These are phyloP conservation scores for Trematosphaeria pertusa DNA, from an alignment of 2,329 filamentous ascomycete genomes.

Conservation along the genomic window DNA sequence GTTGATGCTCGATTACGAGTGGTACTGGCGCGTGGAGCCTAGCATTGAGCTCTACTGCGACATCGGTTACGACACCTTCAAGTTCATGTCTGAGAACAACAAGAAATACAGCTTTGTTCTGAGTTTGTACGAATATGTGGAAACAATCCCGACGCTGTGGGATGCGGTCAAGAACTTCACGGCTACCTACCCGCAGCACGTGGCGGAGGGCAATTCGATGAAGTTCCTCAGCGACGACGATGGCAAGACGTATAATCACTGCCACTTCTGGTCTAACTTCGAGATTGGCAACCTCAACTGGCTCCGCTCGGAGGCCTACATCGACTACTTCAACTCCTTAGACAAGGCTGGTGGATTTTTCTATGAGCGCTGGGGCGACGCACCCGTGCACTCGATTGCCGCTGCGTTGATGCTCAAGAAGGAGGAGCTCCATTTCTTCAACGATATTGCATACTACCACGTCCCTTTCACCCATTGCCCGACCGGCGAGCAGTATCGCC, in stretches of 20 bases:
- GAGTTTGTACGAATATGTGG: conserved; percentile 93
- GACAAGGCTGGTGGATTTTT: conserved; percentile 96
- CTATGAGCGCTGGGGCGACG: conserved; percentile 98
- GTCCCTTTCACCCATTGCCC: conserved; percentile 98
- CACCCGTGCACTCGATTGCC: conserved; percentile 97
- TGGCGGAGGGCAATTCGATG: conserved; percentile 85
- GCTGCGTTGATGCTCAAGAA: conserved; percentile 87
- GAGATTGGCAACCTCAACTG: conserved; percentile 94
- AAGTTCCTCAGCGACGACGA: conserved; percentile 89
- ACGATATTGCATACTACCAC: conserved; percentile 98
- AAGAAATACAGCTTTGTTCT: conserved; percentile 99
- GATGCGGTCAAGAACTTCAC: conserved; percentile 96
- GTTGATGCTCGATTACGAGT: conserved; percentile 95
- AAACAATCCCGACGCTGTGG: conserved; percentile 97
- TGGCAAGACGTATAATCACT: conserved; percentile 93
- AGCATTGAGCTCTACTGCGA: conserved; percentile 97
- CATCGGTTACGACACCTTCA: conserved; percentile 94
- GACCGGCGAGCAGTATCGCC: conserved; percentile 81
- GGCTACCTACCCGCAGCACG: conserved; percentile 85
- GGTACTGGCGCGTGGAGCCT: conserved; percentile 99
- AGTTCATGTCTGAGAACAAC: conserved; percentile 91
- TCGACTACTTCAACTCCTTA: conserved; percentile 87
- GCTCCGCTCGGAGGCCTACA: conserved; percentile 87
- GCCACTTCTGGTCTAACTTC: conserved; percentile 99
- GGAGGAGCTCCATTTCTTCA: conserved; percentile 97